Conservation (phyloP, 2,329 filamentous ascomycete genomes). For the Delphinella strobiligena region DNA sequence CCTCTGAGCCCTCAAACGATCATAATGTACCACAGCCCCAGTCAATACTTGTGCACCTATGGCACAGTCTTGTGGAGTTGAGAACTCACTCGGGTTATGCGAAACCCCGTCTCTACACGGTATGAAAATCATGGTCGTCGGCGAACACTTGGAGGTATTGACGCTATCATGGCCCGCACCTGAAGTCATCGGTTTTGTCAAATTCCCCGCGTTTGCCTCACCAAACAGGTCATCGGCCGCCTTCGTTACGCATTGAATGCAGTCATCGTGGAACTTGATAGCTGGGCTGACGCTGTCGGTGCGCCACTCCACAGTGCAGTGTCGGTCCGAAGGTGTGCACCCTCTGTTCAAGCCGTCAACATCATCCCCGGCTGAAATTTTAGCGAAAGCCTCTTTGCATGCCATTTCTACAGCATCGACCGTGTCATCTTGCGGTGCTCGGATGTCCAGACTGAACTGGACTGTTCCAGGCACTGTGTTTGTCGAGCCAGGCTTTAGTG, state of each 20-base stretch:
- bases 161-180: constrained; percentile 53
- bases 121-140: constrained; percentile 38
- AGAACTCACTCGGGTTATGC: constrained; percentile 36
- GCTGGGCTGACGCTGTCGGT: constrained; percentile 52
- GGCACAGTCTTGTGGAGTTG: constrained; percentile 33
- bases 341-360: constrained; percentile 33
- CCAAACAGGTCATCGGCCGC: constrained; percentile 48
- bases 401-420: constrained; percentile 46
- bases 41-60: constrained; percentile 37
- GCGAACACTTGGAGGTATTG: constrained; percentile 31
- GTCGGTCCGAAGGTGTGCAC: constrained; percentile 26
- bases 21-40: constrained; percentile 38
- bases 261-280: constrained; percentile 54
- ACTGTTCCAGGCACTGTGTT: constrained; percentile 63
- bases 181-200: constrained; percentile 43
- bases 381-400: constrained; percentile 45
- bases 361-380: constrained; percentile 46
- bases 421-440: constrained; percentile 43
- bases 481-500: constrained; percentile 52
- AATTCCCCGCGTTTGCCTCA: constrained; percentile 31
- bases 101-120: constrained; percentile 36
- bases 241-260: constrained; percentile 51
- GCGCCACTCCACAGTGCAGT: constrained; percentile 44
- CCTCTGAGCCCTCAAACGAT: constrained; percentile 29
- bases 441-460: constrained; percentile 56